Evolutionary conservation across 2,329 filamentous ascomycete genomes (phyloP), one percentile per base, ranked within the genome.

Genomic region (Aspergillus eucalypticola): DNA sequence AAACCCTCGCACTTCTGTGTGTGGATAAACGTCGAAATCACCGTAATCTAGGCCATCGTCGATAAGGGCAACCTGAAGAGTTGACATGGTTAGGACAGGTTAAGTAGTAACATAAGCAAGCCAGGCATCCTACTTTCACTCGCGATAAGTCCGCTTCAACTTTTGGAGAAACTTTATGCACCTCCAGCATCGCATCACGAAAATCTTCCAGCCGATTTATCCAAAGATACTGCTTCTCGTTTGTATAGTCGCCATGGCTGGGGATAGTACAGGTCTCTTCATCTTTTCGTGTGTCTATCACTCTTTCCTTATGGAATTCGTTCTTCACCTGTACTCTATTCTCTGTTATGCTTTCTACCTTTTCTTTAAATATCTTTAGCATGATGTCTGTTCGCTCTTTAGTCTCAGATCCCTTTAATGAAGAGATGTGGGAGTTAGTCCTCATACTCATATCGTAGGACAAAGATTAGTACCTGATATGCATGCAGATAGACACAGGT

Each of bases 1-100:
- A 11, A 58, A 35, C 2, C 56, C 56, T 10, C 48, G 50, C 15
- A 52, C 41, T 23, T n/a, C 8, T 2, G 46, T 44, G 5, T n/a
- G 29, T 21, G 29, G 4, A 29, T 46, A 42, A 1, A 27, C n/a
- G 21, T 53, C 44, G 19, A 58, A 53, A n/a, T 58, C 49, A 7
- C 38, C 17, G 10, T 52, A 50, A 25, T 53, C 56, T 32, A 58
- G 10, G 2, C 56, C 56, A 39, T 58, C 56, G 17, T 58, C 56
- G 8, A 53, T 58, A 21, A 53, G 25, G 3, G 56, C 49, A 6
- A 58, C 48, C 56, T 58, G 41, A n/a, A 4, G 3, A 44, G 1
- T 8, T 44, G 15, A 8, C 41, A 4, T 10, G 8, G 15, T 44
- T 21, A 21, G 41, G 15, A 21, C 15, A 11, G 15, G 39, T 2